These are phyloP conservation scores for Hibiscus tridactylites DNA, from an alignment of 345 rosid species.

Conservation along the genomic window DNA sequence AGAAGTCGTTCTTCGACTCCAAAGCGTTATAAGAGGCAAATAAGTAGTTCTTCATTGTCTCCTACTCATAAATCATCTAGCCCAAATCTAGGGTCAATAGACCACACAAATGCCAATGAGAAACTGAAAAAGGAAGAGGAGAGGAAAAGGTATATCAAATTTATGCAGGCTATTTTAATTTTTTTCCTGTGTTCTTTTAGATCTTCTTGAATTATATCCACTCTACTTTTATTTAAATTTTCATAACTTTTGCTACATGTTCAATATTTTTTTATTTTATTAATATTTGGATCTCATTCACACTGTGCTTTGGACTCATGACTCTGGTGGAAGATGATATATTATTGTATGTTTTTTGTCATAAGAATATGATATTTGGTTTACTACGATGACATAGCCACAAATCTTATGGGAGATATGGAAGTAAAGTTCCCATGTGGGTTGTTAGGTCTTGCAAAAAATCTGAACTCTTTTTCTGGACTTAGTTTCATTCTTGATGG, in stretches of 20 bases:
- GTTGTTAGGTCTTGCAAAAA: neutral
- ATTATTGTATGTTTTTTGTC: neutral
- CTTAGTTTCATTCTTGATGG: neutral
- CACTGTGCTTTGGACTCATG: neutral
- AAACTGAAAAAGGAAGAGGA: constrained; percentile 76
- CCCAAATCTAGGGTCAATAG: constrained; percentile 55
- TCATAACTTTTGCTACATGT: neutral
- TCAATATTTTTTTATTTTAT: neutral
- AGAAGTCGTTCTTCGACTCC: constrained; percentile 75
- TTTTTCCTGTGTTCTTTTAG: constrained; percentile 3
- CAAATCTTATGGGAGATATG: neutral
- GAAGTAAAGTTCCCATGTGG: neutral
- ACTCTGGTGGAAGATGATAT: neutral
- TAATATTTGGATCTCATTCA: neutral
- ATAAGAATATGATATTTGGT: neutral
- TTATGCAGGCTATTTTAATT: neutral
- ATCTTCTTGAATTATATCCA: neutral
- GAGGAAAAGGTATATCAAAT: constrained; percentile 66
- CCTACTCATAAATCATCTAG: constrained; percentile 52
- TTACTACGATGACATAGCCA: neutral
- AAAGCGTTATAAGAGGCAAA: constrained; percentile 64
- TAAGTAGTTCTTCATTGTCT: constrained; percentile 69
- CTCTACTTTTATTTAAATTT: neutral
- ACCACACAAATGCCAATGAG: constrained; percentile 56
- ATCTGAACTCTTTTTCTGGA: neutral